These are phyloP conservation scores for Tremella fuciformis DNA, from an alignment of 768 basidiomycete species.

Conservation along the genomic window DNA sequence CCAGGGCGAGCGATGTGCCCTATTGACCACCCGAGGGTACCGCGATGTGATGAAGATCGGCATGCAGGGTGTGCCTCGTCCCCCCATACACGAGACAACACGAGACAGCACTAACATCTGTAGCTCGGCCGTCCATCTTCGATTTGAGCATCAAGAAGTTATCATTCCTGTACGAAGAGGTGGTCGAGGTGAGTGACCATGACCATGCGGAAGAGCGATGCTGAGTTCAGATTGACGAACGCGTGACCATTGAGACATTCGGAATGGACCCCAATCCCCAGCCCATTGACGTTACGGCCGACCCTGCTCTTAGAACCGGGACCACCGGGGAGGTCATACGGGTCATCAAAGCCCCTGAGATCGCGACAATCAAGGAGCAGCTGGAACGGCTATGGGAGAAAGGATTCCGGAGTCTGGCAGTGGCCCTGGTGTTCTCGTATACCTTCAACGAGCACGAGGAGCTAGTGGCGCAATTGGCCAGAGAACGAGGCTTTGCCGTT, in stretches of 20 bases:
- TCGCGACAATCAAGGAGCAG: conserved; percentile 58
- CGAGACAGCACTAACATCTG: neutral
- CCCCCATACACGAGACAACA: neutral
- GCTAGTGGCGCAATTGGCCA: conserved; percentile 69
- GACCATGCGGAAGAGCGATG: no score
- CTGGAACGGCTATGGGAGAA: conserved; percentile 68
- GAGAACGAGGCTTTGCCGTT: conserved; percentile 74
- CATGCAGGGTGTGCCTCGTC: conserved; percentile 60
- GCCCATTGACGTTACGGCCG: conserved; percentile 15
- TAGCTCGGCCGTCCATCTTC: conserved; percentile 84
- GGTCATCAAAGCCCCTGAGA: conserved; percentile 72
- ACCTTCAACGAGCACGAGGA: conserved; percentile 84
- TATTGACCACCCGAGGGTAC: conserved; percentile 68
- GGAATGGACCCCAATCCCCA: conserved; percentile 8
- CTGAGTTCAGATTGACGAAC: conserved; percentile 88
- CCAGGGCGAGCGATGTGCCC: conserved; percentile 85
- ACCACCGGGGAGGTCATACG: conserved; percentile 85
- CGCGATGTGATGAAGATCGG: conserved; percentile 83
- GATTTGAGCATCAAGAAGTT: conserved; percentile 73
- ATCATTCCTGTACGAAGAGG: conserved; percentile 68
- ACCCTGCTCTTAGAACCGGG: conserved; percentile 66
- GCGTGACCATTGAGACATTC: conserved; percentile 62
- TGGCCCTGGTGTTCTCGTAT: conserved; percentile 87
- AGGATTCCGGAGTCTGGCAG: conserved; percentile 85
- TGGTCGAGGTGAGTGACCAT: no score